Evolutionary conservation across 2,329 filamentous ascomycete species (phyloP), one percentile per base, ranked within the genome.

Genomic region (Curvularia spicifera): DNA sequence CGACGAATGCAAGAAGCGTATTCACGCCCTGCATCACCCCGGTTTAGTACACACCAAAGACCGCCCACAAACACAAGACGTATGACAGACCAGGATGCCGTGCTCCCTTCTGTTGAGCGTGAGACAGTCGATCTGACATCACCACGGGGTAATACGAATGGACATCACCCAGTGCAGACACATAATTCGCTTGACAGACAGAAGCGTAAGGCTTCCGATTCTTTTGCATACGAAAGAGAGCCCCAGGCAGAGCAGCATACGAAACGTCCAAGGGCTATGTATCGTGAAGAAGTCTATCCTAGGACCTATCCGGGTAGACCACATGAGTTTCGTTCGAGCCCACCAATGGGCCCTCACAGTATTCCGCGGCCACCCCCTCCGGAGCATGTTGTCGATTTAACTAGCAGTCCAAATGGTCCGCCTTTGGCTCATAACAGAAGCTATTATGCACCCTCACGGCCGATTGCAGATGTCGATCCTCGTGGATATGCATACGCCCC

Each of bases 41-140:
- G 60, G 60, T 45, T 48, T 40, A 61, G 40, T 56, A 31, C 59
- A 35, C 48, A 59, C 58, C 51, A 67, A 48, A 65, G 62, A 55
- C 53, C 56, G 42, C 49, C 60, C 57, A 59, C 54, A 22, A 56
- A 59, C 29, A 59, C 64, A 10, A 65, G 70, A 31, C 68, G 69
- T 35, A 48, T 59, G 9, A 71, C 72, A 44, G 73, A 74, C 26
- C 71, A 73, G 18, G 73, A 76, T 51, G 50, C 71, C 40, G 67
- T 72, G 28, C 53, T 76, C 24, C 74, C 74, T 22, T 76, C 74
- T 24, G 67, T 76, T 58, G 74, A 76, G 58, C 67, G 59, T 55
- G 72, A 75, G 40, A 59, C 61, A 18, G 53, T 62, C n/a, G 59
- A 67, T 51, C 44, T 66, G 28, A 59, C 56, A 3, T 69, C 66